Evolutionary conservation across 208 protist genomes (phyloP).

Genomic region (Acanthamoeba royreba): DNA sequence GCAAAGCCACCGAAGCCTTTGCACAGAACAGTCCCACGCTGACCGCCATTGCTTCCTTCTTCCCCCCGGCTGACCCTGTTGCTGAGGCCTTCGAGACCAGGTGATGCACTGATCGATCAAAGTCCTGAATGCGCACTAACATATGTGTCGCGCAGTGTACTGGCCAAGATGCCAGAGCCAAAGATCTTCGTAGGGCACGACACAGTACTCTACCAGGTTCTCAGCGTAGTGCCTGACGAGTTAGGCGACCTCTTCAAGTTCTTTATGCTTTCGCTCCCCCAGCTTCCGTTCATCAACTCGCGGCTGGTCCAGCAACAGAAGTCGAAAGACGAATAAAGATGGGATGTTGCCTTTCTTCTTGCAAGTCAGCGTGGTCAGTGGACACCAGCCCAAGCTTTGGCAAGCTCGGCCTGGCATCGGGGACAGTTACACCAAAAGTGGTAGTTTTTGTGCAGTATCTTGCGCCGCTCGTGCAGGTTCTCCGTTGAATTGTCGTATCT

Average conservation of each 20-base stretch:
- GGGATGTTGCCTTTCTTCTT: not conserved
- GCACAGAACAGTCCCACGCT: not conserved
- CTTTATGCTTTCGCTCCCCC: not conserved
- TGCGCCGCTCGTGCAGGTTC: constrained; percentile 14
- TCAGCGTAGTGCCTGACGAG: not conserved
- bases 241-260: not conserved
- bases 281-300: not conserved
- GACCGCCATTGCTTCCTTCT: not conserved
- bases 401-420: not conserved
- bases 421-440: constrained; percentile 35
- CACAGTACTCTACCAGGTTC: not conserved
- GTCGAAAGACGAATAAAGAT: not conserved
- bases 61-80: not conserved
- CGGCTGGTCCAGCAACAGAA: not conserved
- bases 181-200: constrained; percentile 9
- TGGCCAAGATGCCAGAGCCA: not conserved
- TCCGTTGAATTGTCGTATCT: constrained; percentile 29
- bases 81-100: not conserved
- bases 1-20: not conserved
- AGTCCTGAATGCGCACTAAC: not conserved
- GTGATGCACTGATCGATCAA: not conserved
- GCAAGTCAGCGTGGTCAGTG: too few relatives aligned
- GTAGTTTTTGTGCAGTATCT: constrained; percentile 18
- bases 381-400: not conserved
- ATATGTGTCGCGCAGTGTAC: not conserved